Base-by-base conservation (phyloP, 345 rosid genomes). In the Camelina neglecta region DNA sequence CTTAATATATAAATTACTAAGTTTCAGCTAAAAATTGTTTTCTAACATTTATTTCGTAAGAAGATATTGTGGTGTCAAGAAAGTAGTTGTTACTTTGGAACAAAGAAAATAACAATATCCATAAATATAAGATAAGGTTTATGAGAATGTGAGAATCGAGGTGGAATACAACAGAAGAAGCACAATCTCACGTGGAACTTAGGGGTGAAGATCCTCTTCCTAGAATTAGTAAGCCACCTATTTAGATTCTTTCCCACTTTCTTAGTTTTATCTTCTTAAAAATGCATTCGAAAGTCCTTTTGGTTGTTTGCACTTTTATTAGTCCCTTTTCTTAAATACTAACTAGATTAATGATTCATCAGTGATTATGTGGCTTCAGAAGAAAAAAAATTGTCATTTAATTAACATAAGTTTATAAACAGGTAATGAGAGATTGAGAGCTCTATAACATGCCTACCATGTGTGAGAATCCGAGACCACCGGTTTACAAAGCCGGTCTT, bases 171-270 rank as follows among this genome's bases (percentile, higher is more conserved):
- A 70, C 71, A 70, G 60, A 67, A 45, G 66, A 76, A 70, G 71
- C 80, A 76, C 75, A 76, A 70, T 70, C 80, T 76, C 80, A 76
- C 75, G 67, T 76, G 75, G 44, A 71, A 63, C 71, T 63, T 63
- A 70, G 53, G 80, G 75, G 71, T 76, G 75, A 70, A 76, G 75
- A 64, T 76, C 71, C 71, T 76, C 67, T 70, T 36, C 67, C 71
- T 36, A 47, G 45, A 70, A 45, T 35, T 70, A 70, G 75, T n/a
- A 76, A 76, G 53, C 80, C 80, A 76, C 80, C 47, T 47, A 36
- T 76, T 63, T 36, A 69, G 75, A 63, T 45, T 76, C 75, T 70
- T 70, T 65, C 75, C 31, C 51, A 53, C 58, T 60, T 69, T 76
- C 64, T 31, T 11, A 18, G 7, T 60, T 60, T 31, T 48, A 42